Evolutionary conservation across 371 early-diverging fungal genomes (phyloP).

Genomic region (Edhazardia aedis): DNA sequence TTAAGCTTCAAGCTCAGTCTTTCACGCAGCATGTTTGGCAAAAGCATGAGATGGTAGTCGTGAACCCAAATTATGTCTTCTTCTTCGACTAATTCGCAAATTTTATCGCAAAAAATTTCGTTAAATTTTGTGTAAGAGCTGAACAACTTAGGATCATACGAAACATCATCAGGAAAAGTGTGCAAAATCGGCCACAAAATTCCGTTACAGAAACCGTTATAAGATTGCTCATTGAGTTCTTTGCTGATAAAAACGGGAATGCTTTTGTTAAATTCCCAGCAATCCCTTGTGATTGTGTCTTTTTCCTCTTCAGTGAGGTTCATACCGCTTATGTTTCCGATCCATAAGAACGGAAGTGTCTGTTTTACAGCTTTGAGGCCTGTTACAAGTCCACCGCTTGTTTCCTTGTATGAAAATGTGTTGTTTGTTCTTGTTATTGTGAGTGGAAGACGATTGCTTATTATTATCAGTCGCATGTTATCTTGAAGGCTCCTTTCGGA

Average conservation of each 20-base stretch:
- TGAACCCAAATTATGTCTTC: constrained; percentile 95
- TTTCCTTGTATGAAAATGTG: constrained; percentile 56
- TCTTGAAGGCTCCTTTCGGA: too few species aligned
- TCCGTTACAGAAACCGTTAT: constrained; percentile 88
- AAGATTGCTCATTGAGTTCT: constrained; percentile 77
- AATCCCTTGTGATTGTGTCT: constrained; percentile 51
- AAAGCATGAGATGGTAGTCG: constrained; percentile 90
- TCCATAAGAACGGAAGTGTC: constrained; percentile 82
- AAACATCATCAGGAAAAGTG: constrained; percentile 81
- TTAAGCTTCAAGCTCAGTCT: constrained; percentile 54
- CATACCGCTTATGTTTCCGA: constrained; percentile 75
- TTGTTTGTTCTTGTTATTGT: constrained; percentile 58
- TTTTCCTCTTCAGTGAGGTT: constrained; percentile 53
- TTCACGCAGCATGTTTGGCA: constrained; percentile 62
- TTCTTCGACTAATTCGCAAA: constrained; percentile 57
- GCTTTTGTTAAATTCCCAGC: constrained; percentile 59
- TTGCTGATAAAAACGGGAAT: constrained; percentile 81
- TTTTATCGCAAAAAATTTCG: constrained; percentile 60
- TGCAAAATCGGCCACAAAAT: constrained; percentile 91
- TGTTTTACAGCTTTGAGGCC: constrained; percentile 75
- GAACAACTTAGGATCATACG: constrained; percentile 69
- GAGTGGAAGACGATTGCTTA: constrained; percentile 93
- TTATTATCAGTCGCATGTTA: constrained; percentile 56
- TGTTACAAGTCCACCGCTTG: constrained; percentile 82
- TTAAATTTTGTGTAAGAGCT: constrained; percentile 78